Percentiles rank a stretch among this genome's conserved stretches.
Conservation (phyloP, 2,329 filamentous ascomycete genomes). For the Aspergillus sojae region DNA sequence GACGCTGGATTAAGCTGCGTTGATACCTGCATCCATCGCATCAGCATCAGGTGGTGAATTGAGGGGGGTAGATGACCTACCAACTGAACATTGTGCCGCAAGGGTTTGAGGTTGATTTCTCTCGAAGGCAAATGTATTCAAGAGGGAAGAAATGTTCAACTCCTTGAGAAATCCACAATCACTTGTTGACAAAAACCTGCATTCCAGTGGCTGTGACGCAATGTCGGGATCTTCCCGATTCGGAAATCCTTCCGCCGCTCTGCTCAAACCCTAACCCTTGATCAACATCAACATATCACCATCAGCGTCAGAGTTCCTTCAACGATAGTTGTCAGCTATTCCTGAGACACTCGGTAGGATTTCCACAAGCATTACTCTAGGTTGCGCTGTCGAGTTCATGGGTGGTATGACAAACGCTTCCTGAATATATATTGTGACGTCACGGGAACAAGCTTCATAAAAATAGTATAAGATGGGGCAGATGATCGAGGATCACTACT, state of each 20-base stretch:
- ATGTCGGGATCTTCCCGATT: constrained; percentile 4
- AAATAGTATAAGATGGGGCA: too few species aligned
- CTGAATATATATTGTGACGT: background rate
- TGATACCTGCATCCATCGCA: constrained; percentile 14
- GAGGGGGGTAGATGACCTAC: background rate
- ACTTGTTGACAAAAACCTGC: background rate
- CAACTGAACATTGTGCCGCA: background rate
- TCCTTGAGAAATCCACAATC: background rate
- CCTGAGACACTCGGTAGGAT: too few species aligned
- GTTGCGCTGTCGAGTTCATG: background rate
- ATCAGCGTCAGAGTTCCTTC: too few species aligned
- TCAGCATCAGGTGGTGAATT: background rate
- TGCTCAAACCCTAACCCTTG: background rate
- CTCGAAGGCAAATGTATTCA: background rate
- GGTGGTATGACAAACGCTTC: background rate
- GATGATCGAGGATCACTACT: too few species aligned
- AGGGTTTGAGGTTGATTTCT: background rate
- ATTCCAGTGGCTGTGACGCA: background rate
- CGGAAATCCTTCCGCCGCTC: constrained; percentile 1
- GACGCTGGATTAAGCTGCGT: constrained; percentile 15
- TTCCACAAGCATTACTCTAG: background rate
- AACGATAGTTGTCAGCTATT: too few species aligned
- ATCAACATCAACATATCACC: background rate
- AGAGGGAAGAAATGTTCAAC: background rate
- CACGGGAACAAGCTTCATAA: background rate